phyloP scores from a whole-genome alignment of 2,329 filamentous ascomycete species.

The Stemphylium beticola region DNA sequence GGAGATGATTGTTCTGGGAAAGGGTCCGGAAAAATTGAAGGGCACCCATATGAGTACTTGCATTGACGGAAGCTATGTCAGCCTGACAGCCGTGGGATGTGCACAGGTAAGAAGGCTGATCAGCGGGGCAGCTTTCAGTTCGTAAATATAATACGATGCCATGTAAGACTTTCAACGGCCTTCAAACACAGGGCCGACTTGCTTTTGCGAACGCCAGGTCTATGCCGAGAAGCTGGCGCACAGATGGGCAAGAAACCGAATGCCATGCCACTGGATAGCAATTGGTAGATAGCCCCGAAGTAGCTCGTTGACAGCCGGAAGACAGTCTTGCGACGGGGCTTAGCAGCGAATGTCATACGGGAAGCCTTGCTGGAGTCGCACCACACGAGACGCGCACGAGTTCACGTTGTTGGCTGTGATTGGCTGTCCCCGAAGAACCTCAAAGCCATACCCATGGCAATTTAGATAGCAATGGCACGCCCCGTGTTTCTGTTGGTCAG shows the following conservation, averaged over 20 bases:
- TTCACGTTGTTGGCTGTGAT: slow-evolving; percentile 26
- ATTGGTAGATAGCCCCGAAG: slow-evolving; percentile 18
- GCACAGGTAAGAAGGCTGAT: slow-evolving; percentile 11
- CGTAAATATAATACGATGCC: slow-evolving; percentile 1
- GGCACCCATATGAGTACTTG: slow-evolving; percentile 3
- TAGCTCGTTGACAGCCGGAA: slow-evolving; percentile 8
- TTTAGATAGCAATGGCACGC: slow-evolving; percentile 16
- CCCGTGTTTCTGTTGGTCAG: slow-evolving; percentile 9
- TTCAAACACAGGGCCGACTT: slow-evolving; percentile 2
- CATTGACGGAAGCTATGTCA: slow-evolving; percentile 11
- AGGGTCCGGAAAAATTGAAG: slow-evolving; percentile 1
- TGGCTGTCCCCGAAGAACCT: slow-evolving; percentile 2
- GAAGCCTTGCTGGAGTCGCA: slow-evolving; percentile 17
- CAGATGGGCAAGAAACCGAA: not conserved
- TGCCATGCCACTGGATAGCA: slow-evolving; percentile 18
- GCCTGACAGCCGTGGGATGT: not conserved
- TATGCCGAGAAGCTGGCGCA: not conserved
- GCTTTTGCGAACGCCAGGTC: slow-evolving; percentile 11
- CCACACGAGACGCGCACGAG: slow-evolving; percentile 25
- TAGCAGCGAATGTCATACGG: slow-evolving; percentile 23
- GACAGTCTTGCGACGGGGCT: slow-evolving; percentile 16
- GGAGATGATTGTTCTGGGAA: slow-evolving; percentile 6
- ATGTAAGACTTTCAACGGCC: slow-evolving; percentile 14
- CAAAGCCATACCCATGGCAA: slow-evolving; percentile 15
- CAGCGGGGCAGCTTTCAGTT: slow-evolving; percentile 8